These are phyloP conservation scores for Zygosaccharomyces gambellarensis DNA, from an alignment of 805 yeast species.

Conservation along the genomic window DNA sequence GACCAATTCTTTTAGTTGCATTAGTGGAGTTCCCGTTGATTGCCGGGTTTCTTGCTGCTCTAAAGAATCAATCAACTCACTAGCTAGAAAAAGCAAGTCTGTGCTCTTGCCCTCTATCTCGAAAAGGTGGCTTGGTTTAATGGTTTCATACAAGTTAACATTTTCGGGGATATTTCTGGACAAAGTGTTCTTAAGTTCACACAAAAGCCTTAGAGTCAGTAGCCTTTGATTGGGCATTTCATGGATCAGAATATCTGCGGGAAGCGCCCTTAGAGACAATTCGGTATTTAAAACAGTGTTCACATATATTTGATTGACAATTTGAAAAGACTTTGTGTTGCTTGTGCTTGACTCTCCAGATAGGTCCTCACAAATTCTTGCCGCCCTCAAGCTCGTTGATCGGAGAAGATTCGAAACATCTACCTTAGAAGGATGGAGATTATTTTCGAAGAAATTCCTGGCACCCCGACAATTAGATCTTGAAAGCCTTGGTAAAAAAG, in stretches of 20 bases:
- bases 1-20: constrained; percentile 18
- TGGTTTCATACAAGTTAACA: not conserved
- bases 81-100: constrained; percentile 12
- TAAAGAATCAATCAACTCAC: constrained; percentile 2
- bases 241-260: constrained; percentile 41
- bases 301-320: constrained; percentile 38
- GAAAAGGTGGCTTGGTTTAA: constrained; percentile 8
- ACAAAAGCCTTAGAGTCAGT: constrained; percentile 50
- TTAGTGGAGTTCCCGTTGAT: not conserved
- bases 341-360: not conserved
- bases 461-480: constrained; percentile 7
- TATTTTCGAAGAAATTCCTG: constrained; percentile 9
- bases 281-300: constrained; percentile 63
- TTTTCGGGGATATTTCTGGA: not conserved
- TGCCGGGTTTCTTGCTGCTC: constrained; percentile 5
- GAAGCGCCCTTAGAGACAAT: constrained; percentile 53
- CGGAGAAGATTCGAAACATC: constrained; percentile 2
- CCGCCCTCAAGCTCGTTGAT: constrained; percentile 19
- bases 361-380: constrained; percentile 20
- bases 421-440: not conserved
- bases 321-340: constrained; percentile 17
- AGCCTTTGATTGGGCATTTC: constrained; percentile 61
- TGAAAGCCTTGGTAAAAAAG: constrained; percentile 62
- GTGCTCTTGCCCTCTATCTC: constrained; percentile 1
- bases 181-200: constrained; percentile 32